These are phyloP conservation scores for Syncephalastrum contaminatum DNA, from an alignment of 371 early-diverging fungal genomes.

Conservation along the genomic window DNA sequence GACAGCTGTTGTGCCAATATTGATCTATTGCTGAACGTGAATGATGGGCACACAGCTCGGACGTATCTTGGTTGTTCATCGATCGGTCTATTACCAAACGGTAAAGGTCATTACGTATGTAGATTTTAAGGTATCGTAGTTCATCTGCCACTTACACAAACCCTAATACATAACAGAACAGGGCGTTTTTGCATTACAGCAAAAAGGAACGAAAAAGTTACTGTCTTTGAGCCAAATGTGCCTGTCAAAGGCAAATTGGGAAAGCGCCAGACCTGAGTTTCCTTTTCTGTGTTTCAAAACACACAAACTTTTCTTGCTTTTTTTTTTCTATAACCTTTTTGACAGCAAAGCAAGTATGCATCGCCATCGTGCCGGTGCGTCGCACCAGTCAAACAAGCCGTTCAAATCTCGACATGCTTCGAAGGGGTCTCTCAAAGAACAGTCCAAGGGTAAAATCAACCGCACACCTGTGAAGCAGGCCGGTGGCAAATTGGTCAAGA, in stretches of 20 bases:
- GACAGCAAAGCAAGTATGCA: conserved; percentile 20
- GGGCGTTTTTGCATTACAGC: no score
- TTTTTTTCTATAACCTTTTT: conserved; percentile 1
- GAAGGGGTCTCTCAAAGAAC: conserved; percentile 77
- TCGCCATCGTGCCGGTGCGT: conserved; percentile 65
- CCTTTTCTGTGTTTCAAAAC: conserved; percentile 10
- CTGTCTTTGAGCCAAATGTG: no score
- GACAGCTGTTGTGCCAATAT: no score
- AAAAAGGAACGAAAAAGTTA: no score
- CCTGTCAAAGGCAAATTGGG: conserved; percentile 3
- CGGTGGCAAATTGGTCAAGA: conserved; percentile 45
- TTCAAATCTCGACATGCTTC: conserved; percentile 92
- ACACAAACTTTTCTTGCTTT: conserved; percentile 3
- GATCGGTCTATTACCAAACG: no score
- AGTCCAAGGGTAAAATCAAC: conserved; percentile 82
- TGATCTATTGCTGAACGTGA: no score
- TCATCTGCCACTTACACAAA: no score
- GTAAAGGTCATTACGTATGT: no score
- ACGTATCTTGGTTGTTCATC: no score
- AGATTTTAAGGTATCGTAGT: no score
- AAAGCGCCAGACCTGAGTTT: neutral
- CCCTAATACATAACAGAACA: no score
- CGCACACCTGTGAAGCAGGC: conserved; percentile 59
- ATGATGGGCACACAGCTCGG: no score
- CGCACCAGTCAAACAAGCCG: conserved; percentile 92